Conservation (phyloP, 176 grass and related monocot species). For the Triticum urartu region DNA sequence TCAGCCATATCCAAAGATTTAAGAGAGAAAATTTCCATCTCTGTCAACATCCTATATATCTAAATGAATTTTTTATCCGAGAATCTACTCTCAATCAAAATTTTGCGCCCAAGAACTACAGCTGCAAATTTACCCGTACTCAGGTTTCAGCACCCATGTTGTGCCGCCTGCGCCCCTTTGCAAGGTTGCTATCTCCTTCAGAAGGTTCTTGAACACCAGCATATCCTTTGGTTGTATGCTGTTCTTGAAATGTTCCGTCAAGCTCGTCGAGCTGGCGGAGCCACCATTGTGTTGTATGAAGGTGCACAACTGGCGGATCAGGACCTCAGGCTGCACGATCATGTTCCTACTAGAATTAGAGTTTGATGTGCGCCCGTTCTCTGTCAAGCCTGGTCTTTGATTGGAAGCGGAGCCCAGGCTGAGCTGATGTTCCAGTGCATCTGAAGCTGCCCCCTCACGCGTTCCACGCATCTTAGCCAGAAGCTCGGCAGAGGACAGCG, state of each 20-base stretch:
- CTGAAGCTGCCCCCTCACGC: conserved; percentile 63
- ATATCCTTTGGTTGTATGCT: conserved; percentile 64
- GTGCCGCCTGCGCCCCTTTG: conserved; percentile 50
- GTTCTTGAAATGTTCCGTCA: conserved; percentile 72
- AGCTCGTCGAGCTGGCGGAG: conserved; percentile 52
- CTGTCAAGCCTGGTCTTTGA: background rate
- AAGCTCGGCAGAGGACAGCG: conserved; percentile 71
- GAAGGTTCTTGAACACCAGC: conserved; percentile 78
- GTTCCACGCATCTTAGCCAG: conserved; percentile 71
- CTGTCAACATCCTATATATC: background rate
- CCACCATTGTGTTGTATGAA: conserved; percentile 73
- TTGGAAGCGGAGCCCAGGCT: conserved; percentile 46
- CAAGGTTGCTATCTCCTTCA: conserved; percentile 79
- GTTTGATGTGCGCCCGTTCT: conserved; percentile 26
- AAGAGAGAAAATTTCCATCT: background rate
- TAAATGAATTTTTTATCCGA: background rate
- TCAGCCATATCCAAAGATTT: background rate
- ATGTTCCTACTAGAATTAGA: conserved; percentile 23
- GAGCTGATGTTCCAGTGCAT: conserved; percentile 76
- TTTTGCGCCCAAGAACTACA: background rate
- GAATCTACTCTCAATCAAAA: background rate
- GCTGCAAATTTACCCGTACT: conserved; percentile 49
- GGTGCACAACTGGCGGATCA: conserved; percentile 73
- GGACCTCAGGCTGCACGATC: conserved; percentile 72
- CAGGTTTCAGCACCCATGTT: conserved; percentile 68